A percentile compares a stretch with the other conserved stretches of the same genome.
These are phyloP conservation scores for Schizothecium vesticola DNA, from an alignment of 495 filamentous ascomycete genomes.

Conservation along the genomic window DNA sequence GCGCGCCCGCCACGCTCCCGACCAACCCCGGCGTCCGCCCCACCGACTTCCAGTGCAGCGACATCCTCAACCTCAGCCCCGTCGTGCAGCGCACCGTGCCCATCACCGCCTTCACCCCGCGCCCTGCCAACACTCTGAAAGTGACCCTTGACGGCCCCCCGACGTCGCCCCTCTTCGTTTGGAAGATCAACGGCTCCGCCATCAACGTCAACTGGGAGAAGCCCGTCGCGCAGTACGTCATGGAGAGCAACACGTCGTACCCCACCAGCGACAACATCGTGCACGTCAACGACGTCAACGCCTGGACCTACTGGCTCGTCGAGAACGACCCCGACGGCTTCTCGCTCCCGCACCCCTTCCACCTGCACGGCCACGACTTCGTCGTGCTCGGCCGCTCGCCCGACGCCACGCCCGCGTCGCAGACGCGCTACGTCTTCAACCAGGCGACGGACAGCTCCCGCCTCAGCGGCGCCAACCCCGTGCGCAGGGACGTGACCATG, in stretches of 20 bases:
- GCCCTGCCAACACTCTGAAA: constrained; percentile 25
- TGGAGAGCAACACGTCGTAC: constrained; percentile 32
- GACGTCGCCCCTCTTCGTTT: constrained; percentile 27
- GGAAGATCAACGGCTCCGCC: constrained; percentile 38
- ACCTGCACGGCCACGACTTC: constrained; percentile 54
- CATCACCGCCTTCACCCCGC: constrained; percentile 20
- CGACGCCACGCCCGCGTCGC: constrained; percentile 11
- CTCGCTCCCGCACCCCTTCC: constrained; percentile 43
- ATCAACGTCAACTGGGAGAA: constrained; percentile 41
- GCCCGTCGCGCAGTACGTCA: constrained; percentile 35
- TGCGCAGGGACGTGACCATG: constrained; percentile 57
- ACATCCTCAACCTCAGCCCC: constrained; percentile 29
- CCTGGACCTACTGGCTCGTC: constrained; percentile 50
- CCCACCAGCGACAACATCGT: constrained; percentile 36
- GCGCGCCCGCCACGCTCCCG: constrained; percentile 23
- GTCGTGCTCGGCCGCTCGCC: constrained; percentile 43
- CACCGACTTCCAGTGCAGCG: constrained; percentile 27
- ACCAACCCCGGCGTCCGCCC: constrained; percentile 25
- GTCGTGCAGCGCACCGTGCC: constrained; percentile 27
- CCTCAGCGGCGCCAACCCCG: constrained; percentile 47
- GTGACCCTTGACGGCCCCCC: constrained; percentile 18
- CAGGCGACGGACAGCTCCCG: constrained; percentile 15
- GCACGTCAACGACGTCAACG: constrained; percentile 27
- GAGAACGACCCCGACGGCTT: constrained; percentile 44
- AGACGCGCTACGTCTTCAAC: constrained; percentile 32